Base-by-base conservation (phyloP, 306 rosid genomes). In the Trifolium pratense region DNA sequence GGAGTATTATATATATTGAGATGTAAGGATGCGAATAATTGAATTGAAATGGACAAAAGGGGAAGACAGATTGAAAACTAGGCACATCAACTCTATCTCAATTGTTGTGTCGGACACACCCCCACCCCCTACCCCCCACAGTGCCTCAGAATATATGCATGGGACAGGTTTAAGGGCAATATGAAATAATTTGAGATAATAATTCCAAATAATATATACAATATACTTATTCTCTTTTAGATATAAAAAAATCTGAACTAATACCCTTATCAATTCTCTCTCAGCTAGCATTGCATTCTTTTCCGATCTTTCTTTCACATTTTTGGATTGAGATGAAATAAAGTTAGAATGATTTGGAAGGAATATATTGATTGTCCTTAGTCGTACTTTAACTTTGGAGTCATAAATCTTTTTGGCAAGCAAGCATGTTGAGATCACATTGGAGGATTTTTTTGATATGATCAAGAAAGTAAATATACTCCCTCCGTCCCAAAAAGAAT, bases 311-410 rank as follows among this genome's bases (percentile, higher is more conserved):
- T 66, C 55, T 70, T 64, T 63, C 80, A 70, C 48, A 63, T 60
- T 40, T 45, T 48, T 26, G 58, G 85, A 80, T 75, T 81, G 81
- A 81, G 70, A 64, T 75, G 81, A 81, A 76, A 81, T 69, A 65
- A 70, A 70, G 70, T 63, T 62, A 53, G 37, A 60, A 62, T 15
- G 42, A 39, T 69, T 51, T 51, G 74, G 74, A 61, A 51, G 74
- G 74, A 51, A 75, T 59, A 20, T 68, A 15, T 63, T 51, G 20
- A 15, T 63, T 51, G 20, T 69, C 62, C 68, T 63, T 18, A 17
- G 37, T 29, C 32, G 32, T 53, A 18, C 37, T 51, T 52, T 7
- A 11, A 51, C 62, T 15, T 69, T 51, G 74, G 49, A 69, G 62
- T 68, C 73, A 68, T 48, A 48, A 68, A 48, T 68, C 29, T 68